phyloP scores from a whole-genome alignment of 208 protist species.

The Crithidia mellificae region DNA sequence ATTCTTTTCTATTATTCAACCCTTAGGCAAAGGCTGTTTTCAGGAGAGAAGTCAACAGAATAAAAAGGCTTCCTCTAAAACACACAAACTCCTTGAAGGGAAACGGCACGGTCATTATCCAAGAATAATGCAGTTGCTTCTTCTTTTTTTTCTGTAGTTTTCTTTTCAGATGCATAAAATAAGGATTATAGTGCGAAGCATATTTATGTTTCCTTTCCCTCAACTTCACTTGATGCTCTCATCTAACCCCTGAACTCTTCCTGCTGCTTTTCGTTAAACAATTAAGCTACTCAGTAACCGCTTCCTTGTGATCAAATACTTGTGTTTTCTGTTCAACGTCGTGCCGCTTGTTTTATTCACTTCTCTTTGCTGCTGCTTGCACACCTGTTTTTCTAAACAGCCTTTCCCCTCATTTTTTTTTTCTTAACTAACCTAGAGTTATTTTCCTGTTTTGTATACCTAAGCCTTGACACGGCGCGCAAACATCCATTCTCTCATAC shows the following conservation, averaged over 20 bases:
- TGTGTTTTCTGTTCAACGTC: neutral
- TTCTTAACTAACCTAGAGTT: neutral
- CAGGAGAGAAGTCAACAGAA: no score
- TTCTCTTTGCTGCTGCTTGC: neutral
- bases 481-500: neutral
- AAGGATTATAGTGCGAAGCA: no score
- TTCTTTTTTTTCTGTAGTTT: no score
- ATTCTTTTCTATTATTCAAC: no score
- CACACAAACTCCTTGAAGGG: no score
- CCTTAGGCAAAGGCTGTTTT: no score
- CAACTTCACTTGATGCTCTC: neutral
- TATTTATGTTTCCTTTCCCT: neutral
- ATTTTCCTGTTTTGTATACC: neutral
- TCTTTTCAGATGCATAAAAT: no score
- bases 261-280: no score
- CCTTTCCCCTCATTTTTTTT: neutral
- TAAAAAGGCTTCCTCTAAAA: no score
- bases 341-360: neutral
- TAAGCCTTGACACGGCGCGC: neutral
- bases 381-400: neutral
- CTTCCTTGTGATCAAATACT: constrained; percentile 23
- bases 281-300: neutral
- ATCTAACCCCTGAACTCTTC: no score
- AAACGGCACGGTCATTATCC: no score
- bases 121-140: no score